These are phyloP conservation scores for Metschnikowia continentalis DNA, from an alignment of 805 yeast genomes.

Conservation along the genomic window DNA sequence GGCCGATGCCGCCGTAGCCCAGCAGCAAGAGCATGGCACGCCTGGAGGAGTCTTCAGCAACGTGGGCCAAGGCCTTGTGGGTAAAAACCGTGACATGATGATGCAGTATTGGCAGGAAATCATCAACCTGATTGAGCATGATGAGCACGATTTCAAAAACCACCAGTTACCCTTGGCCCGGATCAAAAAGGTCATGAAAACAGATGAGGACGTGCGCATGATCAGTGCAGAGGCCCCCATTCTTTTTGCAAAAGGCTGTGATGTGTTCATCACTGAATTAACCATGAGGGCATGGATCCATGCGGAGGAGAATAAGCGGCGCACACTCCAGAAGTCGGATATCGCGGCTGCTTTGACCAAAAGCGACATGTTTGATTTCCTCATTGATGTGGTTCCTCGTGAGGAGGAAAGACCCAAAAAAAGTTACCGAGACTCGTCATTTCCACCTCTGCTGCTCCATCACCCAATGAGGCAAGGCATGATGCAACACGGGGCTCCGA, in stretches of 20 bases:
- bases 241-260: constrained; percentile 96
- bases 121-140: constrained; percentile 85
- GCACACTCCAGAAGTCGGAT: constrained; percentile 91
- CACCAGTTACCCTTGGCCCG: constrained; percentile 95
- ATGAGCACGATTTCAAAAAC: constrained; percentile 85
- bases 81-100: constrained; percentile 74
- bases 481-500: neutral
- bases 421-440: constrained; percentile 24
- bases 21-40: constrained; percentile 34
- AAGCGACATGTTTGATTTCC: constrained; percentile 94
- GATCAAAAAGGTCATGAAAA: constrained; percentile 95
- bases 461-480: constrained; percentile 13
- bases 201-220: constrained; percentile 96
- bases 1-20: constrained; percentile 45
- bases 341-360: constrained; percentile 93
- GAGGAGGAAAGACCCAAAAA: constrained; percentile 66
- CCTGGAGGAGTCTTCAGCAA: constrained; percentile 73
- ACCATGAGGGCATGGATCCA: constrained; percentile 99
- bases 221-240: constrained; percentile 98
- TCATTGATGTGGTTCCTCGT: constrained; percentile 93
- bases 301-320: constrained; percentile 91
- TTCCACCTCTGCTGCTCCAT: constrained; percentile 12
- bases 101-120: constrained; percentile 98
- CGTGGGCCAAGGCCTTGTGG: constrained; percentile 63
- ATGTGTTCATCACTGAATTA: constrained; percentile 90